Conservation (phyloP, 1,284 basidiomycete genomes). For the Microbotryum saponariae region DNA sequence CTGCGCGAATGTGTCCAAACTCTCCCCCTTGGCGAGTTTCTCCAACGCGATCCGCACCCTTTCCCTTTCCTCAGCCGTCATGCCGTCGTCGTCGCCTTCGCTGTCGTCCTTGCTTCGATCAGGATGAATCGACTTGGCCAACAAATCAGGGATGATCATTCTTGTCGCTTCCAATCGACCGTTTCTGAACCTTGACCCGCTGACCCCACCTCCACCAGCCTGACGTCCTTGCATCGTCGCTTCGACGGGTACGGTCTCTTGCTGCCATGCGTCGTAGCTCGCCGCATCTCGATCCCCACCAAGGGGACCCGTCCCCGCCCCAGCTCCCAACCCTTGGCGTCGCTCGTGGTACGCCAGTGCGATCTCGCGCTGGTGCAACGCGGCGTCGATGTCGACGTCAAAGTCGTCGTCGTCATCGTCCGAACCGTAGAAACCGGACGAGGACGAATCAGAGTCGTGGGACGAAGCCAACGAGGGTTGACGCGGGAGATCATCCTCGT, state of each 20-base stretch:
- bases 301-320: constrained; percentile 32
- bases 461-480: constrained; percentile 8
- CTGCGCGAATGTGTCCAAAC: neutral
- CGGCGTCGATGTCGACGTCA: constrained; percentile 33
- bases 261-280: constrained; percentile 19
- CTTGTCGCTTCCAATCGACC: constrained; percentile 27
- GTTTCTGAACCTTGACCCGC: neutral
- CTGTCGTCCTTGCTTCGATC: neutral
- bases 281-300: constrained; percentile 22
- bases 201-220: too few species aligned
- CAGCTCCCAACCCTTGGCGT: constrained; percentile 29
- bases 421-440: constrained; percentile 7
- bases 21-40: constrained; percentile 11
- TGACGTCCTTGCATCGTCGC: constrained; percentile 13
- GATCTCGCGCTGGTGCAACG: constrained; percentile 32
- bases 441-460: constrained; percentile 1
- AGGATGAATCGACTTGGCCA: constrained; percentile 17
- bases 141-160: constrained; percentile 29
- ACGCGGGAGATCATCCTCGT: neutral
- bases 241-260: constrained; percentile 23
- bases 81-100: constrained; percentile 12
- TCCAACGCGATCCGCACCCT: constrained; percentile 17
- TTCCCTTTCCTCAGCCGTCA: constrained; percentile 4
- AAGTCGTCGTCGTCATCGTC: constrained; percentile 18
- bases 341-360: constrained; percentile 33